Evolutionary conservation across 1,284 basidiomycete genomes (phyloP).

Genomic region (Amanita bisporigera): DNA sequence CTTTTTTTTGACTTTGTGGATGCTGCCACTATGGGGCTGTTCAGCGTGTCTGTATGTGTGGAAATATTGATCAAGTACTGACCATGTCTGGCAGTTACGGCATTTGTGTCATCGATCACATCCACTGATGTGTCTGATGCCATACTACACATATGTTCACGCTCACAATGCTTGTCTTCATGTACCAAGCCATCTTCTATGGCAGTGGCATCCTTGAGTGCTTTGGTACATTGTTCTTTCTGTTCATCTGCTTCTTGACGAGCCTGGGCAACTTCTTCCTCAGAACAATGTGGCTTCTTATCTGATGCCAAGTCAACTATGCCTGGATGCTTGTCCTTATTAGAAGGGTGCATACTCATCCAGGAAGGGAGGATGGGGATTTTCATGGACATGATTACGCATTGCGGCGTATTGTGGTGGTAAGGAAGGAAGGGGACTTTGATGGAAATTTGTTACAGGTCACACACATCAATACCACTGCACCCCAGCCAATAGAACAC

Average conservation of each 20-base stretch:
- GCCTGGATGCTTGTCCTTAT: too few relatives aligned
- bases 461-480: background rate
- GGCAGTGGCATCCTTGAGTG: background rate
- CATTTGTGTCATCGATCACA: background rate
- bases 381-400: background rate
- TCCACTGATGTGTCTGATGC: too few relatives aligned
- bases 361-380: background rate
- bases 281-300: background rate
- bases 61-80: background rate
- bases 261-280: background rate
- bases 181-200: background rate
- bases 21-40: background rate
- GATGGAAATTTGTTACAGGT: background rate
- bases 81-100: background rate
- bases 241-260: background rate
- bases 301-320: too few relatives aligned
- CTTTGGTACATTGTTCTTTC: background rate
- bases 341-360: too few relatives aligned
- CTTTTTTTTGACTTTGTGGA: background rate
- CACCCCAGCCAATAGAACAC: slow-evolving; percentile 1
- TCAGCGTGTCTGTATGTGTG: background rate
- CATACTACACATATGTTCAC: background rate
- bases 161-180: background rate
- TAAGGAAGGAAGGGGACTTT: background rate
- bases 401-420: background rate